Base-by-base conservation (phyloP, 179 eudicot species). In the Silene noctiflora region DNA sequence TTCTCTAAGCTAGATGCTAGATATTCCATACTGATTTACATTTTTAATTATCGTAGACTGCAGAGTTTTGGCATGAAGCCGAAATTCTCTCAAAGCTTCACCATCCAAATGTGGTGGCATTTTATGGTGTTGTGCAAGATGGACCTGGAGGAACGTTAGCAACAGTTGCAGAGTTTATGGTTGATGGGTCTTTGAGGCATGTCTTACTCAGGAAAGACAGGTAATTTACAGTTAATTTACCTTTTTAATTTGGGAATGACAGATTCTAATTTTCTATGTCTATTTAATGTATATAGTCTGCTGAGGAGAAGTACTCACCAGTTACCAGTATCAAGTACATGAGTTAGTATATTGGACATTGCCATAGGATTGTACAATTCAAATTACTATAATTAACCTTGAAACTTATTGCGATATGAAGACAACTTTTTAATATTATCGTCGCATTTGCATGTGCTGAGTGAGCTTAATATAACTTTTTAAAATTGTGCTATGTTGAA, bases 61-160 rank as follows among this genome's bases (percentile, higher is more conserved):
- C 74, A 64, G 88, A 85, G 73, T 85, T 83, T 62, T 85, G 86
- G 88, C 82, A 82, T 53, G 88, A 85, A 85, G 88, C 88, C 55
- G 86, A 85, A 76, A 85, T 85, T 58, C 84, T 85, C 66, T 85
- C 88, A 65, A 85, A 85, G 77, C 88, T 83, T 76, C 88, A 85
- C 68, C 88, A 85, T 83, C 88, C 88, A 76, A 85, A 83, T 65
- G 88, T 85, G 79, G 88, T 85, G 67, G 88, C 88, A 60, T 85
- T 85, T 78, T 85, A 85, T 81, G 86, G 88, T 42, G 86, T 83
- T 44, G 88, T 85, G 39, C 79, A 85, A 83, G 88, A 83, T 81
- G 86, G 86, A 27, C 88, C 86, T 14, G 88, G 88, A n/a, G 84
- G 84, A 35, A 85, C 86, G 31, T 66, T 85, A 72, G 88, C 88